Base-by-base conservation (phyloP, 2,329 filamentous ascomycete genomes). In the Ilyonectria mors-panacis region DNA sequence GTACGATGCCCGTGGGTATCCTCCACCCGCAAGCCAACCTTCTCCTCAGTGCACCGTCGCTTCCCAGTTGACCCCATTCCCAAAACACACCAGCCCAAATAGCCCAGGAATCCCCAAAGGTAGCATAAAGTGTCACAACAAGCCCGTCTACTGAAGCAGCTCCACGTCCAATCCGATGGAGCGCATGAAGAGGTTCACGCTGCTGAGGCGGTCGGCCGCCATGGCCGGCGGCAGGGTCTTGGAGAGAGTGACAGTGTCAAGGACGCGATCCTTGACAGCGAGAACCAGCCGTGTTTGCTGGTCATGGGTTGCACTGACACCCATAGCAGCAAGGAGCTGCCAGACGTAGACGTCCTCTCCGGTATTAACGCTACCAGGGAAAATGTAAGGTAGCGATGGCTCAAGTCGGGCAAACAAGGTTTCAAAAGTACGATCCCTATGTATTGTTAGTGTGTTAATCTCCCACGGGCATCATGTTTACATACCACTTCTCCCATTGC, bases 81-180 rank as follows among this genome's bases (percentile, higher is more conserved):
- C 73, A 72, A 70, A 67, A 73, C 63, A 72, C 70, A 65, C 70
- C 71, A 75, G 65, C 73, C 73, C 74, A 72, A 72, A 75, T 70
- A 71, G 65, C 70, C 74, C 69, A 75, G 70, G 67, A 74, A 74
- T 66, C 72, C 66, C 70, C 66, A 65, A 68, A 53, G 70, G 68
- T 67, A 74, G 69, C 57, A 72, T 65, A 61, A 56, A 56, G 59
- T 63, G 62, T 65, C 58, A 57, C 56, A 69, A 67, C 33, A 53
- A 63, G 56, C 58, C 45, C 65, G 26, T 70, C 76, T 78, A 83
- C 75, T 82, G 80, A 68, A 90, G 81, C 58, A 92, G 82, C 75
- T 98, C 96, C 57, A 99, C 96, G 84, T 99, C 96, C 78, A 99
- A 87, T n/a, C 96, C 96, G 81, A 99, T 98, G 63, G 95, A 96